Conservation (phyloP, 2,329 filamentous ascomycete genomes). For the Knoxdaviesia proteae region DNA sequence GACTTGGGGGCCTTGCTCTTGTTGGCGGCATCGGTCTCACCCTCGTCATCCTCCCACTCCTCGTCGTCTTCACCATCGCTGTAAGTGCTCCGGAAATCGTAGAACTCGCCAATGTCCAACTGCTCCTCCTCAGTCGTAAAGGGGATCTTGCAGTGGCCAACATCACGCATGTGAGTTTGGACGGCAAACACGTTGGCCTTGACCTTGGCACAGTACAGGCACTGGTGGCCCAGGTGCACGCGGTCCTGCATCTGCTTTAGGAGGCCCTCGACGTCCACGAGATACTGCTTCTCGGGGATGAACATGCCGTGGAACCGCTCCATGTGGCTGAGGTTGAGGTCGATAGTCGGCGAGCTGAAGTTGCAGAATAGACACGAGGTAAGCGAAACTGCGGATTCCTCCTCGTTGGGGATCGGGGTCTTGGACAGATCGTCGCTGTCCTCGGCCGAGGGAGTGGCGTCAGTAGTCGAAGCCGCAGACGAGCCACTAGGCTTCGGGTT, state of each 20-base stretch:
- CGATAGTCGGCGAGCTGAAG: constrained; percentile 52
- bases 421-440: constrained; percentile 21
- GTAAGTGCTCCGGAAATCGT: constrained; percentile 92
- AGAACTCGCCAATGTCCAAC: constrained; percentile 85
- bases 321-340: constrained; percentile 78
- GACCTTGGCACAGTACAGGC: constrained; percentile 69
- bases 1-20: constrained; percentile 45
- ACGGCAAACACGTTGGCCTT: constrained; percentile 61
- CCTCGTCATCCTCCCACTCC: constrained; percentile 20
- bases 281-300: constrained; percentile 70
- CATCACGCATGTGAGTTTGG: constrained; percentile 94
- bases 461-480: no score
- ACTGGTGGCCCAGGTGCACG: constrained; percentile 62
- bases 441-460: constrained; percentile 22
- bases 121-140: constrained; percentile 78
- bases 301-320: constrained; percentile 86
- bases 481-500: constrained; percentile 23
- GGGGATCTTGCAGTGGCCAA: constrained; percentile 90
- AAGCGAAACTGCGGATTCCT: constrained; percentile 16
- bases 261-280: constrained; percentile 66
- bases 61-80: constrained; percentile 56
- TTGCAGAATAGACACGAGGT: constrained; percentile 78
- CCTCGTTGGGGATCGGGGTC: constrained; percentile 13
- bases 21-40: constrained; percentile 35
- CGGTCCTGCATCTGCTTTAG: constrained; percentile 60